phyloP scores from a whole-genome alignment of 148 eudicot species.

The Fagopyrum homotropicum region DNA sequence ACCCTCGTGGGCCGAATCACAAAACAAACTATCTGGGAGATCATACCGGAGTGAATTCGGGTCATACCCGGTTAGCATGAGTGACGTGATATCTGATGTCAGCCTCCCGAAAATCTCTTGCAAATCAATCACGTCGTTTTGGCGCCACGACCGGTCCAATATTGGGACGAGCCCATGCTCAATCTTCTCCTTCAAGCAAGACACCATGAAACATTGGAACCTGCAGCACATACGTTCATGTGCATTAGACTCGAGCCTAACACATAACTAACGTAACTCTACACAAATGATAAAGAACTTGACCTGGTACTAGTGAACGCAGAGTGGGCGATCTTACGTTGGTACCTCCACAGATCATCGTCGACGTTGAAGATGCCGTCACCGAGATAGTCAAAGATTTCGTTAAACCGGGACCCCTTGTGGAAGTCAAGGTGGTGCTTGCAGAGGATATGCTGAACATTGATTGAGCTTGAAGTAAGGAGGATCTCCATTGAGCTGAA shows the following conservation, averaged over 20 bases:
- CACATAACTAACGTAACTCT: too few species aligned
- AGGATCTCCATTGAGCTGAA: constrained; percentile 36
- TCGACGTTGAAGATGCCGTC: constrained; percentile 55
- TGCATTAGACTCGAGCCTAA: too few species aligned
- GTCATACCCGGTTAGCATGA: constrained; percentile 40
- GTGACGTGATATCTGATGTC: constrained; percentile 43
- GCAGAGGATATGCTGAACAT: constrained; percentile 44
- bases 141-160: constrained; percentile 24
- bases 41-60: constrained; percentile 32
- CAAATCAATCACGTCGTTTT: constrained; percentile 32
- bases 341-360: constrained; percentile 34
- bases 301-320: constrained; percentile 27
- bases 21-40: constrained; percentile 28
- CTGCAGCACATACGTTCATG: neutral
- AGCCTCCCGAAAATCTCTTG: constrained; percentile 54
- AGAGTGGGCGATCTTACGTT: constrained; percentile 34
- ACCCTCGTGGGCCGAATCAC: constrained; percentile 34
- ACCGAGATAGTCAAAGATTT: constrained; percentile 48
- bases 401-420: constrained; percentile 37
- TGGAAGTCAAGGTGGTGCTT: constrained; percentile 43
- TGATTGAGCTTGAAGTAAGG: constrained; percentile 28
- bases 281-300: neutral
- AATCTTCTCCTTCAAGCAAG: constrained; percentile 20
- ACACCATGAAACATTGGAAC: neutral
- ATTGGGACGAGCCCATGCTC: constrained; percentile 32